phyloP scores from a whole-genome alignment of 1,284 basidiomycete genomes.

The Golubevia pallescens region DNA sequence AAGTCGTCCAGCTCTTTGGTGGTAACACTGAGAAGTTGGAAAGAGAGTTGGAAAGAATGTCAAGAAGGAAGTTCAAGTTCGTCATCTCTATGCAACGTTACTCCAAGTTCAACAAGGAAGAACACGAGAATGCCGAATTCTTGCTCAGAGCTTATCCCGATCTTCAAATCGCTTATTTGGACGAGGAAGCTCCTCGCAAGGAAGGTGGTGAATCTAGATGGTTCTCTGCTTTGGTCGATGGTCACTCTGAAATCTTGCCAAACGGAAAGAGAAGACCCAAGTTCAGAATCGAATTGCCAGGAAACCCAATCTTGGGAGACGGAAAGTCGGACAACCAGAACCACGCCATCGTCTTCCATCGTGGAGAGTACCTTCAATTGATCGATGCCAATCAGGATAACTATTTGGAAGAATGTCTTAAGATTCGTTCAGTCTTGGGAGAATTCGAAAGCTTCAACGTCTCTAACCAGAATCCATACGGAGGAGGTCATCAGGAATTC shows the following conservation, averaged over 20 bases:
- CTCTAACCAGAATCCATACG: slow-evolving; percentile 87
- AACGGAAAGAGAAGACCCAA: slow-evolving; percentile 90
- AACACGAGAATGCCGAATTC: slow-evolving; percentile 98
- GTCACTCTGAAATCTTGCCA: slow-evolving; percentile 92
- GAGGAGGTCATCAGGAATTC: slow-evolving; percentile 73
- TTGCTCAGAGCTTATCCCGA: slow-evolving; percentile 97
- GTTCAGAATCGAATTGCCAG: slow-evolving; percentile 97
- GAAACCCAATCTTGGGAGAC: slow-evolving; percentile 97
- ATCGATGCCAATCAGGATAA: slow-evolving; percentile 99
- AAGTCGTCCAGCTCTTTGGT: slow-evolving; percentile 94
- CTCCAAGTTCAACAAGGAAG: slow-evolving; percentile 99
- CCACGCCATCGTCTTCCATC: slow-evolving; percentile 98
- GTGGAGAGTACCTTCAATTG: slow-evolving; percentile 97
- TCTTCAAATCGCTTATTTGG: slow-evolving; percentile 95
- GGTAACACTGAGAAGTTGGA: slow-evolving; percentile 97
- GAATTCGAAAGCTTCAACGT: slow-evolving; percentile 95
- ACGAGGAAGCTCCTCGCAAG: slow-evolving; percentile 88
- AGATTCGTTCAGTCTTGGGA: slow-evolving; percentile 96
- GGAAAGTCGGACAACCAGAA: slow-evolving; percentile 99
- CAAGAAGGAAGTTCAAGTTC: slow-evolving; percentile 98
- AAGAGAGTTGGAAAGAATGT: slow-evolving; percentile 95
- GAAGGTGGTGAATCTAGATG: slow-evolving; percentile 93
- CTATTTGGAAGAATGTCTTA: slow-evolving; percentile 98
- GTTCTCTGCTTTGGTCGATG: slow-evolving; percentile 95
- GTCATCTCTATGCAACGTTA: slow-evolving; percentile 99